Evolutionary conservation across 352 stramenopile species (phyloP), one percentile per base, ranked within the genome.

Genomic region (Pythium aphanidermatum): DNA sequence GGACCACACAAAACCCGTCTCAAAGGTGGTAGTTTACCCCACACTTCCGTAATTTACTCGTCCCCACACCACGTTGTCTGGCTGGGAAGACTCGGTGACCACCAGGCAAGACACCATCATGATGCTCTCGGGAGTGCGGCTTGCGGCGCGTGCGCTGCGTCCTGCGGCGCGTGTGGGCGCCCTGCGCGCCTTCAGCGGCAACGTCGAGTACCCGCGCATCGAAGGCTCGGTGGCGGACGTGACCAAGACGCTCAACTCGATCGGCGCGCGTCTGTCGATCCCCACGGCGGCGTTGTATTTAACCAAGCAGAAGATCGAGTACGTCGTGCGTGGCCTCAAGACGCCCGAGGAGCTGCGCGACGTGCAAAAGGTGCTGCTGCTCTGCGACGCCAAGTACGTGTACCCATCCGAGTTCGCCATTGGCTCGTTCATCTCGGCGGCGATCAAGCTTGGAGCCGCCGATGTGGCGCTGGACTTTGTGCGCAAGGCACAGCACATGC

Each of bases 281-380:
- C 59, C 80, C 5, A 89, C 80, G 43, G 78, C 76, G 14, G 66
- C 80, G 44, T 65, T 86, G 17, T 89, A 92, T 64, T 70, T 92
- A 43, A 87, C 80, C 60, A 63, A 69, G 47, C 65, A 70, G n/a
- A 92, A 92, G 70, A 64, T 92, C 53, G 74, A 92, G 58, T 74
- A 83, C 49, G 66, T 92, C 19, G 77, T 90, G 54, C 80, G 80
- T 51, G 75, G 84, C 53, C 85, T 88, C 66, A 76, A 90, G 65
- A 75, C 71, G 37, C 55, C 66, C 29, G 74, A 89, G 13, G 80
- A 92, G 48, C 52, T 90, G 19, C 42, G 55, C 30, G 56, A 85
- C 40, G 81, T 89, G 46, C 78, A 88, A 31, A 69, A 74, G 44
- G 72, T 70, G 55, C 58, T 92, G 48, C 59, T 90, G 52, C 63